phyloP scores from a whole-genome alignment of 495 filamentous ascomycete genomes.

The Clohesyomyces aquaticus region DNA sequence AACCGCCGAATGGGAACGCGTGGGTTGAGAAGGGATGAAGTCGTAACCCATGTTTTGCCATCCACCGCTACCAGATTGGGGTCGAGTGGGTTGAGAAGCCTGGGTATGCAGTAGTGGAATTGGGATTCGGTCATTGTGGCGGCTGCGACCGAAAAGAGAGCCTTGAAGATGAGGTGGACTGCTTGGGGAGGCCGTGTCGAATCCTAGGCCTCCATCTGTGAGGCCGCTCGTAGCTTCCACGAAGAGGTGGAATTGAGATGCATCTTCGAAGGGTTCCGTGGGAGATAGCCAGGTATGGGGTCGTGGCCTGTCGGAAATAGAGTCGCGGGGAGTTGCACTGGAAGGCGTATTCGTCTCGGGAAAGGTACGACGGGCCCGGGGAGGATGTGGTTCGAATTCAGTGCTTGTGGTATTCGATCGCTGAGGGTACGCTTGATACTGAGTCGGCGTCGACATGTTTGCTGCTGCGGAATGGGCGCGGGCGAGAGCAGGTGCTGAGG shows the following conservation, averaged over 20 bases:
- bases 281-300: slow-evolving; percentile 38
- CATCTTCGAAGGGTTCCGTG: slow-evolving; percentile 37
- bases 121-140: slow-evolving; percentile 30
- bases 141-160: slow-evolving; percentile 20
- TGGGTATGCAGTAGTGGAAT: slow-evolving; percentile 20
- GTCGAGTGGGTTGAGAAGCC: neutral
- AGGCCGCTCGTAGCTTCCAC: slow-evolving; percentile 46
- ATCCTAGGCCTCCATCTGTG: slow-evolving; percentile 9
- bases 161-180: slow-evolving; percentile 32
- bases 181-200: slow-evolving; percentile 26
- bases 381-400: slow-evolving; percentile 24
- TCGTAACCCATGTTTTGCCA: slow-evolving; percentile 32
- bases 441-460: slow-evolving; percentile 1
- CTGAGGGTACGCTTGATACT: slow-evolving; percentile 13
- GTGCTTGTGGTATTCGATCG: slow-evolving; percentile 6
- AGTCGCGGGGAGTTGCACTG: slow-evolving; percentile 19
- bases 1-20: neutral
- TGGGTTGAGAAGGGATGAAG: slow-evolving; percentile 16
- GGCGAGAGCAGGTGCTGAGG: neutral
- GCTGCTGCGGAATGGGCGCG: slow-evolving; percentile 24
- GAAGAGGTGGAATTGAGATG: slow-evolving; percentile 45
- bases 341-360: slow-evolving; percentile 30
- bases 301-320: slow-evolving; percentile 15
- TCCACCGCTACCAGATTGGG: neutral
- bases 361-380: slow-evolving; percentile 34